phyloP scores from a whole-genome alignment of 768 basidiomycete species.

The Kwoniella mangroviensis region DNA sequence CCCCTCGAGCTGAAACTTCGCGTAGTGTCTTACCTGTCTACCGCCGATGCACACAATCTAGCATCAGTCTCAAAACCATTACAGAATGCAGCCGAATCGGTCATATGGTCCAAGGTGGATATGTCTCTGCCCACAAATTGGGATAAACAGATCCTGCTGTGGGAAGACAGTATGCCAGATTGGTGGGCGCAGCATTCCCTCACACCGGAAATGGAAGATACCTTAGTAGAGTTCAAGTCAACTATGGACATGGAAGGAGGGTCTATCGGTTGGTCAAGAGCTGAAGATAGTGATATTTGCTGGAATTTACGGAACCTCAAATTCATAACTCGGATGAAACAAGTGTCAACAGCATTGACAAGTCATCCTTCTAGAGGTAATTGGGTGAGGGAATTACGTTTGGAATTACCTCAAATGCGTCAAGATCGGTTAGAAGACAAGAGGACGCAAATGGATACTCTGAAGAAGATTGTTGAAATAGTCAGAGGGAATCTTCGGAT shows the following conservation, averaged over 20 bases:
- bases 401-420: background rate
- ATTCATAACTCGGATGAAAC: background rate
- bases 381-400: background rate
- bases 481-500: background rate
- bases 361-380: background rate
- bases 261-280: background rate
- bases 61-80: conserved; percentile 1
- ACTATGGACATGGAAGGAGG: background rate
- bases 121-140: background rate
- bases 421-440: background rate
- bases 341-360: conserved; percentile 2
- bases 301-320: background rate
- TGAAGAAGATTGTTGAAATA: background rate
- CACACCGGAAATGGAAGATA: background rate
- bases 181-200: background rate
- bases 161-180: background rate
- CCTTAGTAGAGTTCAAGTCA: background rate
- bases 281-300: background rate
- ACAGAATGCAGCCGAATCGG: conserved; percentile 12
- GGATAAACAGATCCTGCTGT: background rate
- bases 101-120: conserved; percentile 17
- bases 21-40: conserved; percentile 2
- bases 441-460: background rate
- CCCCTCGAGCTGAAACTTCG: conserved; percentile 20
- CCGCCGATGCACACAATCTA: background rate